A percentile compares a stretch with the other conserved stretches of the same genome.
phyloP scores from a whole-genome alignment of 352 stramenopile genomes.

The Aphanomyces euteiches region DNA sequence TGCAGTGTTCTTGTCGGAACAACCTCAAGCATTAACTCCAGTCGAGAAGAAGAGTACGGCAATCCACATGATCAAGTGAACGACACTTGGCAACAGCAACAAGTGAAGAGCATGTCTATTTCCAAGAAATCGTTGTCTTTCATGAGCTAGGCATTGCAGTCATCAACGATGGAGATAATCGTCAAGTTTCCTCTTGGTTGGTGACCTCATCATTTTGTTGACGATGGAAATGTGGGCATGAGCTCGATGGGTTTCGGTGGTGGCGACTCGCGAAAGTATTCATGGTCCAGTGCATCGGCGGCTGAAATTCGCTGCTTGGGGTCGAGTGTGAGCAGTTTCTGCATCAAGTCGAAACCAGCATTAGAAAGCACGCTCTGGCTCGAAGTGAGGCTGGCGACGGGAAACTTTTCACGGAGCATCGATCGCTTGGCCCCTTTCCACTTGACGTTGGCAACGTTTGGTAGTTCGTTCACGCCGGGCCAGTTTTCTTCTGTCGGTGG shows the following conservation, averaged over 20 bases:
- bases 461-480: slow-evolving; percentile 59
- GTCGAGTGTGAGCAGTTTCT: slow-evolving; percentile 60
- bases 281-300: slow-evolving; percentile 69
- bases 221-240: slow-evolving; percentile 74
- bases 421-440: slow-evolving; percentile 73
- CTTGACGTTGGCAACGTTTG: slow-evolving; percentile 52
- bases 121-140: too few relatives aligned
- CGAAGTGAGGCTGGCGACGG: slow-evolving; percentile 55
- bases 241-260: slow-evolving; percentile 57
- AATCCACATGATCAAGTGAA: too few relatives aligned
- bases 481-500: slow-evolving; percentile 87
- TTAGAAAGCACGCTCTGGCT: slow-evolving; percentile 62
- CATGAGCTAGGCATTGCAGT: too few relatives aligned
- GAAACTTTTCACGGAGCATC: slow-evolving; percentile 73
- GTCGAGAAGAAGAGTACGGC: too few relatives aligned
- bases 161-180: too few relatives aligned
- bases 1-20: too few relatives aligned
- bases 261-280: slow-evolving; percentile 75
- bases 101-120: too few relatives aligned
- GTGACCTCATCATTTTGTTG: not conserved
- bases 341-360: slow-evolving; percentile 67
- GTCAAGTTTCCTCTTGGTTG: too few relatives aligned
- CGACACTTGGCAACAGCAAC: too few relatives aligned
- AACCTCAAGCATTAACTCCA: too few relatives aligned
- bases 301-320: slow-evolving; percentile 72